These are phyloP conservation scores for Neurospora sublineolata DNA, from an alignment of 495 filamentous ascomycete species.

Conservation along the genomic window DNA sequence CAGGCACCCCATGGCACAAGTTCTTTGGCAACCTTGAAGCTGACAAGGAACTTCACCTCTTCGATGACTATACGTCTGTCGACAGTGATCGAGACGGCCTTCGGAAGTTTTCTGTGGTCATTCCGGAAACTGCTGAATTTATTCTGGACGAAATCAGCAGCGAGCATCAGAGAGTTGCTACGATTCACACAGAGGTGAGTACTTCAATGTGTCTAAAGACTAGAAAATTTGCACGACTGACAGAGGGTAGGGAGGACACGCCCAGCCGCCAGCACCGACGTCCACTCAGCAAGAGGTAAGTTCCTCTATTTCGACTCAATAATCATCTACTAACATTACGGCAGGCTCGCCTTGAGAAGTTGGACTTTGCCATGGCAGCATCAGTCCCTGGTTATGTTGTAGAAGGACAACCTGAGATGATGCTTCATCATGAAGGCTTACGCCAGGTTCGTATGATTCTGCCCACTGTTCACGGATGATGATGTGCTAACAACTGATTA, in stretches of 20 bases:
- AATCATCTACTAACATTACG: not conserved
- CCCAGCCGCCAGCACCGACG: not conserved
- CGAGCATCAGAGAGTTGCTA: constrained; percentile 3
- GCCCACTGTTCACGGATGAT: not conserved
- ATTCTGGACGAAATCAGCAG: not conserved
- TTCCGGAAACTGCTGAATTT: constrained; percentile 4
- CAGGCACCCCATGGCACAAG: constrained; percentile 12
- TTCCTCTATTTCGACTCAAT: not conserved
- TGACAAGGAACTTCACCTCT: not conserved
- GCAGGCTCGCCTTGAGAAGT: not conserved
- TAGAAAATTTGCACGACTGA: not conserved
- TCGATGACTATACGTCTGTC: not conserved
- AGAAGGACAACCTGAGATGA: not conserved
- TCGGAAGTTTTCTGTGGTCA: not conserved
- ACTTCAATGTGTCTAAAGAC: not conserved
- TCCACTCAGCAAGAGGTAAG: not conserved
- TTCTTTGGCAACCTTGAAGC: constrained; percentile 6
- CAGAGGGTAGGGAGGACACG: not conserved
- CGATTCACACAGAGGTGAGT: not conserved
- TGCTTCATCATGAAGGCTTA: not conserved
- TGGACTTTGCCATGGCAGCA: not conserved
- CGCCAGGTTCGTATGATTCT: not conserved
- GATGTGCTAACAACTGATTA: not conserved
- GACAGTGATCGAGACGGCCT: not conserved
- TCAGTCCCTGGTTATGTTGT: not conserved